phyloP scores from a whole-genome alignment of 2,329 filamentous ascomycete species.

The Cladosporium austrohemisphaericum region DNA sequence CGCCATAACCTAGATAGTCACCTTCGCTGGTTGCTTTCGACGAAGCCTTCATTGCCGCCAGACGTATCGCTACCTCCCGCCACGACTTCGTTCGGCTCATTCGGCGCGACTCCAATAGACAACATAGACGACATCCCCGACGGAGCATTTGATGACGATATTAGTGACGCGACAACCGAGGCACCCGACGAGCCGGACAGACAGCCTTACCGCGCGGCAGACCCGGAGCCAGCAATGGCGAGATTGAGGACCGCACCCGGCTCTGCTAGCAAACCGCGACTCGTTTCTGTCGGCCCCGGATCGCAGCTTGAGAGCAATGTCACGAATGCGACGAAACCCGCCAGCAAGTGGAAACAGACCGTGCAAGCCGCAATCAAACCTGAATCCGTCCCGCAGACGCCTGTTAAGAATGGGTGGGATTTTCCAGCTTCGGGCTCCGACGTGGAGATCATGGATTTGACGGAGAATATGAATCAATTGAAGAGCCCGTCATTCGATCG shows the following conservation, averaged over 20 bases:
- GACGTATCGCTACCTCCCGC: conserved; percentile 13
- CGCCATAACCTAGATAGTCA: conserved; percentile 47
- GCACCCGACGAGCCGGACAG: not conserved
- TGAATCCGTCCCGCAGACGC: conserved; percentile 8
- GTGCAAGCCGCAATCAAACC: not conserved
- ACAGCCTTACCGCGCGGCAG: not conserved
- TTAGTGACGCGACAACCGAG: conserved; percentile 9
- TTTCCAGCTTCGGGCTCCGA: conserved; percentile 9
- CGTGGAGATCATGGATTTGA: conserved; percentile 35
- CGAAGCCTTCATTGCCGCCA: conserved; percentile 36
- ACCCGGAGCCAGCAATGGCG: conserved; percentile 37
- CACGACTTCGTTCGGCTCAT: conserved; percentile 13
- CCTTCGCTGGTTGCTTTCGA: conserved; percentile 46
- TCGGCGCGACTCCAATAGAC: not conserved
- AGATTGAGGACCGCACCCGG: conserved; percentile 42
- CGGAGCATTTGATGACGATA: conserved; percentile 13
- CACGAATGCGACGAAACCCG: not conserved
- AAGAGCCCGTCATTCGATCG: conserved; percentile 22
- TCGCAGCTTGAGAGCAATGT: not conserved
- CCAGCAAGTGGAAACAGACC: conserved; percentile 6
- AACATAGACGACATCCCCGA: conserved; percentile 15
- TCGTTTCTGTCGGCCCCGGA: conserved; percentile 22
- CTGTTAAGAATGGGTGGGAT: conserved; percentile 4
- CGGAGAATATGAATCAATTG: conserved; percentile 25
- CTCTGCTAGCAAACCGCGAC: conserved; percentile 37